Conservation (phyloP, 768 basidiomycete species). For the Podaxis sp. region DNA sequence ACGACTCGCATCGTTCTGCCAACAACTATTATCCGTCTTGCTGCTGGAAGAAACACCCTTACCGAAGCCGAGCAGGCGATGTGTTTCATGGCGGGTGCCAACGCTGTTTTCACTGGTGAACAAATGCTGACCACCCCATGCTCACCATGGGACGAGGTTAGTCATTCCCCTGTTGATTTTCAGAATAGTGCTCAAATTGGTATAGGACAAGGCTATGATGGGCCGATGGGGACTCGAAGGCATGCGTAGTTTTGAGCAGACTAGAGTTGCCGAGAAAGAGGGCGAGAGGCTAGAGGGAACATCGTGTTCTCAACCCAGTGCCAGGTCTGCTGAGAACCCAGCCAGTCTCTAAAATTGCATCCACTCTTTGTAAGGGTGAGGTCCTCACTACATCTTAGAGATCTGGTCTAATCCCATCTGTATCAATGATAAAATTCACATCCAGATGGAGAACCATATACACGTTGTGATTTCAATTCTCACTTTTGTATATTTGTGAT, state of each 20-base stretch:
- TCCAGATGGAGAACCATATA: too few species aligned
- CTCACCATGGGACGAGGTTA: conserved; percentile 93
- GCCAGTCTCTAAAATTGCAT: not conserved
- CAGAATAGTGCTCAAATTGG: conserved; percentile 12
- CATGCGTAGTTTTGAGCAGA: conserved; percentile 87
- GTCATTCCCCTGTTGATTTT: conserved; percentile 16
- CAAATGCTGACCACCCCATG: conserved; percentile 97
- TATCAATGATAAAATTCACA: not conserved
- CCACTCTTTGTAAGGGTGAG: not conserved
- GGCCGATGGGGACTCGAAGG: conserved; percentile 88
- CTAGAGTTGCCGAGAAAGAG: conserved; percentile 56
- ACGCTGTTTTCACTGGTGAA: conserved; percentile 98
- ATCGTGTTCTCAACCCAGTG: not conserved
- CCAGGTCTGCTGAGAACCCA: not conserved
- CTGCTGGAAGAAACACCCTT: conserved; percentile 89
- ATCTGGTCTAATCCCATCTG: not conserved
- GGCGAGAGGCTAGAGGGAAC: conserved; percentile 24
- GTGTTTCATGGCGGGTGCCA: conserved; percentile 98
- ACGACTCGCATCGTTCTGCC: conserved; percentile 93
- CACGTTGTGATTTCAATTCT: not conserved
- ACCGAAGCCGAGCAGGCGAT: conserved; percentile 92
- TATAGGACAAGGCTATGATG: conserved; percentile 92
- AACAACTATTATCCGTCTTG: conserved; percentile 89
- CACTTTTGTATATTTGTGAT: not conserved
- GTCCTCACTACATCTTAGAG: not conserved